These are phyloP conservation scores for Coniella vitis DNA, from an alignment of 2,329 filamentous ascomycete genomes.

Conservation along the genomic window DNA sequence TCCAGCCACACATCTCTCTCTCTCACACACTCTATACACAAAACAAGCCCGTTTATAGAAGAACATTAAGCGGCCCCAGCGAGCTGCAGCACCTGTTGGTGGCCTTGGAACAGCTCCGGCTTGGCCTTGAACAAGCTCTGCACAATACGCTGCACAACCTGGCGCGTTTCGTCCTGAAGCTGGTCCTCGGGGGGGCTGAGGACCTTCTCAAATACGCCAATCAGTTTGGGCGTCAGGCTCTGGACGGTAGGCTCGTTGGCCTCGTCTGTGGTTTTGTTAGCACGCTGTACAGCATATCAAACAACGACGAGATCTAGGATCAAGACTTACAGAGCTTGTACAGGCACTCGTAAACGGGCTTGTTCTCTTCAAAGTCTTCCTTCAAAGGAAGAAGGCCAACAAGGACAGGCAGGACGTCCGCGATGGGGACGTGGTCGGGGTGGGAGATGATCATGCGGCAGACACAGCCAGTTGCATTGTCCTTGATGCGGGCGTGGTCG, in stretches of 20 bases:
- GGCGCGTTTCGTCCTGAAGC: conserved; percentile 64
- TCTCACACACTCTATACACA: neutral
- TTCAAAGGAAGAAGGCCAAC: conserved; percentile 76
- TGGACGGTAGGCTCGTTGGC: conserved; percentile 62
- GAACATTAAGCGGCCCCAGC: conserved; percentile 17
- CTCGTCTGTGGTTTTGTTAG: conserved; percentile 42
- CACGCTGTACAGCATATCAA: neutral
- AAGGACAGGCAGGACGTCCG: conserved; percentile 74
- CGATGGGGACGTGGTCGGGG: conserved; percentile 72
- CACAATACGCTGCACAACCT: conserved; percentile 59
- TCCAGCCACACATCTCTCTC: neutral
- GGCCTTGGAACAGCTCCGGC: conserved; percentile 25
- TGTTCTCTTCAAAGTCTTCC: conserved; percentile 95
- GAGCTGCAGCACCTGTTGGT: conserved; percentile 25
- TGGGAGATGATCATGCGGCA: conserved; percentile 88
- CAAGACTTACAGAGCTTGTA: conserved; percentile 69
- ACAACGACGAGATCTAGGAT: neutral
- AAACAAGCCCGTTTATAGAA: neutral
- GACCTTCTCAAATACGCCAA: conserved; percentile 67
- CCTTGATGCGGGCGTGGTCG: conserved; percentile 72
- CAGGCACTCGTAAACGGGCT: conserved; percentile 85
- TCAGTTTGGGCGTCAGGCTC: conserved; percentile 60
- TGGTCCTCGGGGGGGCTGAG: conserved; percentile 67
- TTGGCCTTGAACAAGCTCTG: conserved; percentile 32
- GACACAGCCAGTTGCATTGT: conserved; percentile 89